Conservation (phyloP, 169 alveolate species). For the Plasmodium vivax region DNA sequence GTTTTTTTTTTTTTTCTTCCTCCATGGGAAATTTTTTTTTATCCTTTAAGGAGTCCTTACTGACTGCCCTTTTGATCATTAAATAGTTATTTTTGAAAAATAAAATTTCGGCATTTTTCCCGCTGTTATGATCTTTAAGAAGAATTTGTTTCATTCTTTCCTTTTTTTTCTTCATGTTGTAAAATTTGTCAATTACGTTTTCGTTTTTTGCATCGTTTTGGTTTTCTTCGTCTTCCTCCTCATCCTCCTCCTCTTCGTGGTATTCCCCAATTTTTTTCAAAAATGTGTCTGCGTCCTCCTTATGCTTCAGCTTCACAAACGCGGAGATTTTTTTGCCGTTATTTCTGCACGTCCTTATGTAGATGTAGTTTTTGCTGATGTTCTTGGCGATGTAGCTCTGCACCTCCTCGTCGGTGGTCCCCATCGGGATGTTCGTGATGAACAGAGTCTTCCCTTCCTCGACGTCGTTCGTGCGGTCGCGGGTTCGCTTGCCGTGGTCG, state of each 20-base stretch:
- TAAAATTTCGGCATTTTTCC: slow-evolving; percentile 29
- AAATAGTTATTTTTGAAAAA: slow-evolving; percentile 66
- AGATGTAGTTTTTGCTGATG: slow-evolving; percentile 33
- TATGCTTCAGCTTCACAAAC: slow-evolving; percentile 54
- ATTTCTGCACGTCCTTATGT: slow-evolving; percentile 39
- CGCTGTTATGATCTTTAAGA: slow-evolving; percentile 12
- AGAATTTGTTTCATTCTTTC: slow-evolving; percentile 67
- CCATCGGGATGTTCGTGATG: slow-evolving; percentile 60
- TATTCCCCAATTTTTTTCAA: slow-evolving; percentile 73
- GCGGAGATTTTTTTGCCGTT: slow-evolving; percentile 15
- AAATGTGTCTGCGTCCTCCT: slow-evolving; percentile 64
- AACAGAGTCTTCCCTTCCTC: slow-evolving; percentile 64
- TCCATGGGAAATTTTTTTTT: slow-evolving; percentile 14
- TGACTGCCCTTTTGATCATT: slow-evolving; percentile 74
- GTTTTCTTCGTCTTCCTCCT: not conserved
- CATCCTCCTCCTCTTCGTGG: slow-evolving; percentile 1
- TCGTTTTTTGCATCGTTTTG: not conserved
- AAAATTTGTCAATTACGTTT: slow-evolving; percentile 63
- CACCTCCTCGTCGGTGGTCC: slow-evolving; percentile 52
- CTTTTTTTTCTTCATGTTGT: slow-evolving; percentile 30
- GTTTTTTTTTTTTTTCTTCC: slow-evolving; percentile 36
- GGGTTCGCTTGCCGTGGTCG: not conserved
- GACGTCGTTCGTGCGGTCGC: slow-evolving; percentile 2
- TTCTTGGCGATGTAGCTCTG: slow-evolving; percentile 18
- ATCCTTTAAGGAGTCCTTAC: slow-evolving; percentile 39